Base-by-base conservation (phyloP, 164 flowering plant genomes). In the Nelumbo lutea region DNA sequence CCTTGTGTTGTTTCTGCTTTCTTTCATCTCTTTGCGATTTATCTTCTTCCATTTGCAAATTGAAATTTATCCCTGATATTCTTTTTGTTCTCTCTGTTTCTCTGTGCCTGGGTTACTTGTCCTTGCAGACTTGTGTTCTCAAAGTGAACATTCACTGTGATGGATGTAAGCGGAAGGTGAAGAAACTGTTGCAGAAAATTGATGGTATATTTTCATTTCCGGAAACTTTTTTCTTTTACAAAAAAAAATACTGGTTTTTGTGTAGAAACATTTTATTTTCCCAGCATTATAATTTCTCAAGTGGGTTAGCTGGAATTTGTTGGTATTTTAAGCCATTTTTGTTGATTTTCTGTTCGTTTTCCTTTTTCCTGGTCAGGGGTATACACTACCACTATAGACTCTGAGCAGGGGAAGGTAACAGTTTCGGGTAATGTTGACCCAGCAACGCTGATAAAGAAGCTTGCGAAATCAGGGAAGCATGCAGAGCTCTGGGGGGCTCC, bases 71-170 rank as follows among this genome's bases (percentile, higher is more conserved):
- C 7, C 38, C 67, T 50, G 10, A 59, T 48, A n/a, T 40, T 66
- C 13, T 59, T 50, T 60, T 42, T 70, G 38, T 62, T 53, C 65
- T 4, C 51, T 71, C 45, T 66, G 42, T 67, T 70, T 69, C 9
- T 59, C 66, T 59, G 15, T 64, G 45, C 64, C 52, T 67, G 45
- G 69, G n/a, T 65, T 72, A 55, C 66, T 75, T 78, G 65, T 68
- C 42, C 73, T 65, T 86, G 81, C 85, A 91, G 97, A 91, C 94
- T 67, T 85, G 88, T 76, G 90, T 82, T 64, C 90, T 91, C 9
- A 91, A 89, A 82, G 97, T 91, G 77, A 84, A 89, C 76, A 89
- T 91, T 43, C 93, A 91, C 82, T 91, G 97, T 78, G 90, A 88
- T 75, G 97, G 91, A 57, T 91, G 97, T 62, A 88, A 86, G 87